Percentiles rank a stretch among this genome's conserved stretches.
phyloP scores from a whole-genome alignment of 164 flowering plant species.

The Tetracentron sinense region DNA sequence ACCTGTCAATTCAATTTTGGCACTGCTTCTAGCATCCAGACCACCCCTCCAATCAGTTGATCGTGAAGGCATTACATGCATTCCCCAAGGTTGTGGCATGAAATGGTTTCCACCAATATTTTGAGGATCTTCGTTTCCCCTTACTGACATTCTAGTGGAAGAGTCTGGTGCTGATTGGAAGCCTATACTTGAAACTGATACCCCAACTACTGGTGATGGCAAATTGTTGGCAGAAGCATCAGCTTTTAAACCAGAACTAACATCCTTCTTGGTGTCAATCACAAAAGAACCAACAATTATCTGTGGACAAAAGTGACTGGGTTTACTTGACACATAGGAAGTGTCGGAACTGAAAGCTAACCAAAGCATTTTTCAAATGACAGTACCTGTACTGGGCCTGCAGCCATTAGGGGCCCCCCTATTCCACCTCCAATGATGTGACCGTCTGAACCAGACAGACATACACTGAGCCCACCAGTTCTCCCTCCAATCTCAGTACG shows the following conservation, averaged over 20 bases:
- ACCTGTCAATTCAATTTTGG: conserved; percentile 38
- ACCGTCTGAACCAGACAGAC: conserved; percentile 67
- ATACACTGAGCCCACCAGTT: conserved; percentile 85
- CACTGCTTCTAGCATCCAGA: conserved; percentile 27
- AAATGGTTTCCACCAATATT: conserved; percentile 38
- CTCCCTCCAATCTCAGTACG: conserved; percentile 62
- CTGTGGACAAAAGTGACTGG: conserved; percentile 22
- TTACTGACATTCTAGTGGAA: conserved; percentile 32
- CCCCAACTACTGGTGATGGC: conserved; percentile 36
- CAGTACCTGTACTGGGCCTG: conserved; percentile 85
- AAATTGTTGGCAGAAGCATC: conserved; percentile 39
- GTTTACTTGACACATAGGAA: not conserved
- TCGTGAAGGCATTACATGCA: conserved; percentile 33
- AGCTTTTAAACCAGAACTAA: conserved; percentile 25
- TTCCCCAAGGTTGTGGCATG: conserved; percentile 42
- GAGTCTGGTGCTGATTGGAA: conserved; percentile 48
- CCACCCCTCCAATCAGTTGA: conserved; percentile 49
- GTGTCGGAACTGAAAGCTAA: not conserved
- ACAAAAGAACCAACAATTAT: conserved; percentile 63
- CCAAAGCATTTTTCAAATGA: not conserved
- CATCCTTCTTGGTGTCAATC: conserved; percentile 42
- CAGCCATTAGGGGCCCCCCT: conserved; percentile 76
- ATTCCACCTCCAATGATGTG: conserved; percentile 88
- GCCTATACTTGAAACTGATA: conserved; percentile 36
- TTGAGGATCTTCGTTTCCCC: conserved; percentile 45